These are phyloP conservation scores for Pseudocercospora cruenta DNA, from an alignment of 2,329 filamentous ascomycete genomes.

Conservation along the genomic window DNA sequence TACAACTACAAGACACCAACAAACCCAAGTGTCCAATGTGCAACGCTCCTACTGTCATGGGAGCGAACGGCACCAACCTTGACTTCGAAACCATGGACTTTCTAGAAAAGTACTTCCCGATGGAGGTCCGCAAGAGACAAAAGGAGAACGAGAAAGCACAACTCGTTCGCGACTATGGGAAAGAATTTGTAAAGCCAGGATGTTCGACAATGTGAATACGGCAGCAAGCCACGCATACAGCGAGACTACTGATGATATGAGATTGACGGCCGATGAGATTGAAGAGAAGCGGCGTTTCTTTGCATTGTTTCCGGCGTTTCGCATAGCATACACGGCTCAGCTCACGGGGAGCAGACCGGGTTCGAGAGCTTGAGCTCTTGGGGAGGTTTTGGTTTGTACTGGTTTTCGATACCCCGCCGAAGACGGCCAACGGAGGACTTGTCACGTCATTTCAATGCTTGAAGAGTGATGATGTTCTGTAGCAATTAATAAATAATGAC, in stretches of 20 bases:
- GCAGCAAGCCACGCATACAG: slow-evolving; percentile 6
- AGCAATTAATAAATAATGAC: slow-evolving; percentile 6
- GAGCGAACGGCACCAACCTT: slow-evolving; percentile 68
- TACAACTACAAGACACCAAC: slow-evolving; percentile 72
- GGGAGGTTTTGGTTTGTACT: background rate
- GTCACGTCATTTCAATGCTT: background rate
- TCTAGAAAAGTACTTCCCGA: slow-evolving; percentile 75
- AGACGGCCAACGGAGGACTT: background rate
- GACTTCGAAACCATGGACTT: slow-evolving; percentile 71
- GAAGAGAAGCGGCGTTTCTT: background rate
- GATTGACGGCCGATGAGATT: background rate
- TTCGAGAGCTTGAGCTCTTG: background rate
- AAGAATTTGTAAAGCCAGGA: slow-evolving; percentile 38
- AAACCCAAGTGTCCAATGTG: slow-evolving; percentile 77
- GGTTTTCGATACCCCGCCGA: slow-evolving; percentile 9
- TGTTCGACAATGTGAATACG: slow-evolving; percentile 39
- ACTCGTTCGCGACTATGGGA: slow-evolving; percentile 54
- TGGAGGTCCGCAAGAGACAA: slow-evolving; percentile 65
- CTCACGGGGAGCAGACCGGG: background rate
- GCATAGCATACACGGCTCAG: slow-evolving; percentile 10
- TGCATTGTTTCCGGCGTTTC: slow-evolving; percentile 1
- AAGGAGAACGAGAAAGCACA: slow-evolving; percentile 74
- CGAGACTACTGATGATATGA: background rate
- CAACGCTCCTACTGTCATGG: slow-evolving; percentile 70
- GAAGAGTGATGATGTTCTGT: background rate